Evolutionary conservation across 2,329 filamentous ascomycete genomes (phyloP).

Genomic region (Fusarium fujikuroi): DNA sequence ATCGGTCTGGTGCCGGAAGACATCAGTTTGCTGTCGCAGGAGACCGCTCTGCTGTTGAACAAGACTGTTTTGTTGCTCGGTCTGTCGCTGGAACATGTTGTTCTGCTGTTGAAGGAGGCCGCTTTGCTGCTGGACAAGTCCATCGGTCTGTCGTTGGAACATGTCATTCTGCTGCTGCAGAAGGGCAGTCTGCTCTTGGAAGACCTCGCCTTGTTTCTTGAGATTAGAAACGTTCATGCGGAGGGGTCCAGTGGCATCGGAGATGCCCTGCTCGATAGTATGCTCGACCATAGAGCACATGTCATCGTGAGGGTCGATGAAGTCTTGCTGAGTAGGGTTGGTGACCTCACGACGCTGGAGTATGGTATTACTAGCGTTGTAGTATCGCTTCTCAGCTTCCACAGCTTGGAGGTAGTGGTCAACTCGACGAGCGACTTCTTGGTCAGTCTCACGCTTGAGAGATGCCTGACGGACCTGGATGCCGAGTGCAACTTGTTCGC

Average conservation of each 20-base stretch:
- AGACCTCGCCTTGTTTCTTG: conserved; percentile 42
- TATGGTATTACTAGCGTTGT: conserved; percentile 11
- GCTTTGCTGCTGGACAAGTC: neutral
- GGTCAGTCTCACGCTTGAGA: conserved; percentile 21
- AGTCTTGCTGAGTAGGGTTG: conserved; percentile 2
- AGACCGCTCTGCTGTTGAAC: neutral
- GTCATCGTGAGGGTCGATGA: conserved; percentile 30
- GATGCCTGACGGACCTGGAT: conserved; percentile 51
- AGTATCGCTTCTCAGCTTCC: conserved; percentile 37
- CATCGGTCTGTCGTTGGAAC: neutral
- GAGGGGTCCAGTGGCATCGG: conserved; percentile 47
- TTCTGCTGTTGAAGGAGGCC: neutral
- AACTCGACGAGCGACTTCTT: conserved; percentile 41
- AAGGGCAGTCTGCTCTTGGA: conserved; percentile 1
- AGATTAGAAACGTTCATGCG: conserved; percentile 42
- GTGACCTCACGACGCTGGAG: neutral
- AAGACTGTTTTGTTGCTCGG: too few relatives aligned
- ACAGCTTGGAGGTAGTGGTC: conserved; percentile 43
- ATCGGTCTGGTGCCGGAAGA: neutral
- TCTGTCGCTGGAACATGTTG: too few relatives aligned
- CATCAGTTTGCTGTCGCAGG: neutral
- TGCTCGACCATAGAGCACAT: conserved; percentile 48
- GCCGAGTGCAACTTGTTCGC: conserved; percentile 48
- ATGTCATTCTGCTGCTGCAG: neutral
- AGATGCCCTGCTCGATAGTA: conserved; percentile 48